Base-by-base conservation (phyloP, 139 green algal species). In the Pleodorina starrii region DNA sequence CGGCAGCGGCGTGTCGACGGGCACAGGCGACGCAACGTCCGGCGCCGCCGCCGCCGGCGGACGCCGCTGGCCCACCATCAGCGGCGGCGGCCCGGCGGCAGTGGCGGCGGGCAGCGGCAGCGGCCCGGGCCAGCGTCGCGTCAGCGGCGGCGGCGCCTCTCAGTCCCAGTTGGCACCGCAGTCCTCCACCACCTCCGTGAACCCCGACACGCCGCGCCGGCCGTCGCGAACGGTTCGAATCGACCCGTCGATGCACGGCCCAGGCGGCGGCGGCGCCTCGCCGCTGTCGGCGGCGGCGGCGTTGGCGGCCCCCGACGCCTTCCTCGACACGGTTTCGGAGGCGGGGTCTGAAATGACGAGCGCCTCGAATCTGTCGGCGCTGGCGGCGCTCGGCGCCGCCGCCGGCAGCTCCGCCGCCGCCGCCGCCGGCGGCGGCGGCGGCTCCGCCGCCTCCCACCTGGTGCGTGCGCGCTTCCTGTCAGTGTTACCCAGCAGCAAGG, bases 381-480 rank as follows among this genome's bases (percentile, higher is more conserved):
- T 76, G 5, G 44, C 44, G 27, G 29, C 27, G 6, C n/a, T 32
- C 42, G 42, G 9, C 1, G 40, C 42, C 40, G 72, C 19, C 40
- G 72, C 35, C 72, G 72, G 72, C 72, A 40, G 72, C 9, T 40
- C 40, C 16, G 71, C 36, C 36, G 71, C 40, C 71, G 71, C 3
- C 36, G 71, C 40, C 71, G 71, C 7, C 17, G 17, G 9, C 66
- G 32, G 29, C 35, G 66, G 32, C 66, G 66, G 66, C 68, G 71
- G 12, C 71, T 38, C 36, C 36, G 12, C 77, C 77, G 21, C 51
- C 17, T 35, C 77, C 77, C 11, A 44, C 68, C 48, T 43, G 32
- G 76, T 48, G 48, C 76, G 76, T 48, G 76, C 76, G n/a, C 76
- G 76, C 76, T 84, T 84, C 76, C n/a, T 84, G 36, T 40, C 78